Percentiles rank a stretch among this genome's conserved stretches.
These are phyloP conservation scores for Ophiostoma populinum DNA, from an alignment of 2,329 filamentous ascomycete genomes.

Conservation along the genomic window DNA sequence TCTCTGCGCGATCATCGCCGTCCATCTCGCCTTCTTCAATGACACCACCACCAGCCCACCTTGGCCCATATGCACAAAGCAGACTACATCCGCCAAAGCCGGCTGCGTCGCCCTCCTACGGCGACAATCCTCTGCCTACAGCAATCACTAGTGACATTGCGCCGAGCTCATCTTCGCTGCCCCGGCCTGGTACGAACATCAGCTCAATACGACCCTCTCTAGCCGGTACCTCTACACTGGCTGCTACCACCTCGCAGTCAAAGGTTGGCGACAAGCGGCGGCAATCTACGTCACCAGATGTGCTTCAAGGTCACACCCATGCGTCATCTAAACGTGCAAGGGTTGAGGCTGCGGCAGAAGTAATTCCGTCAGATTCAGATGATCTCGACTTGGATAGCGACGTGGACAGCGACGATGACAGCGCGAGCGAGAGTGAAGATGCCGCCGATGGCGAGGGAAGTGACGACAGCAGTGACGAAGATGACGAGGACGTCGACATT, in stretches of 20 bases:
- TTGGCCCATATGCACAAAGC: neutral
- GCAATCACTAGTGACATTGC: neutral
- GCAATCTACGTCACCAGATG: neutral
- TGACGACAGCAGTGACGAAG: neutral
- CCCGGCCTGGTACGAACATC: neutral
- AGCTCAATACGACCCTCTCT: neutral
- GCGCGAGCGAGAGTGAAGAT: neutral
- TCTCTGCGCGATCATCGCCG: neutral
- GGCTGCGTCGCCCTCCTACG: neutral
- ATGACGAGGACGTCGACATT: neutral
- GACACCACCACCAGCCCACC: neutral
- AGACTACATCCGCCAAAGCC: neutral
- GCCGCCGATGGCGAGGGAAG: neutral
- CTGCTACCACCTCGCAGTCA: neutral
- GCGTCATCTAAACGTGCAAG: neutral
- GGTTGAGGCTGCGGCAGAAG: neutral
- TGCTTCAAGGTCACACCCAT: neutral
- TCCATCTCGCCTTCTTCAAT: slow-evolving; percentile 1
- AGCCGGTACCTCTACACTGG: too few species aligned
- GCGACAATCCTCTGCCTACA: neutral
- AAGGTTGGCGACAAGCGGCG: neutral
- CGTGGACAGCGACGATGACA: neutral
- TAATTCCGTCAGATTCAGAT: neutral
- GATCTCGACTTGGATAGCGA: neutral
- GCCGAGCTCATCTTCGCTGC: neutral